Evolutionary conservation across 495 filamentous ascomycete species (phyloP), one percentile per base, ranked within the genome.

Genomic region (Talaromyces trachyspermus): DNA sequence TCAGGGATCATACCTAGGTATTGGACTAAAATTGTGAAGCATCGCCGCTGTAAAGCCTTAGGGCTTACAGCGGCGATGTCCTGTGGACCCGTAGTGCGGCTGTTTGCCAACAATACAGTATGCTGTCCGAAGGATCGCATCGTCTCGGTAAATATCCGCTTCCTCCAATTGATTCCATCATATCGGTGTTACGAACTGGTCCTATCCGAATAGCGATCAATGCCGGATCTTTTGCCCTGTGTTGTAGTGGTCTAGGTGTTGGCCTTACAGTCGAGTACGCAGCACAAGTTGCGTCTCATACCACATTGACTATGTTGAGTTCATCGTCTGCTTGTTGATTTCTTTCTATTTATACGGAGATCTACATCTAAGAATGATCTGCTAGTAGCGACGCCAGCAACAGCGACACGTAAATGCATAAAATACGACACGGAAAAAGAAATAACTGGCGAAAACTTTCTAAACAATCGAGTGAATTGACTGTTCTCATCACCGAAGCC

Each of bases 391-490:
- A n/a, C 14, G 10, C 14, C 3, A 32, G 14, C 10, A 32, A 9
- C 29, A 32, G 29, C 29, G 29, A 4, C 29, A 32, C 27, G 27
- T 30, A 30, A 32, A 32, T 32, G 29, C 29, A 32, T 1, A 32
- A 32, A 2, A 32, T 9, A 32, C 14, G 14, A 10, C 10, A 10
- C 14, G 1, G 1, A 4, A 4, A 32, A 32, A n/a, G 10, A 32
- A n/a, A 32, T 32, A 32, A 32, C 27, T 30, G 27, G 27, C 27
- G 7, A 30, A 30, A 30, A 30, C 27, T 6, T 12, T 36, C 33
- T 36, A 36, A 36, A 36, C 33, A 36, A 36, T 36, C 33, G 33
- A 36, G 33, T 36, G n/a, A 36, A 36, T 36, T 36, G 33, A 36
- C 33, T 6, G 33, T 36, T 36, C n/a, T 36, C 33, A 6, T 36